Base-by-base conservation (phyloP, 768 basidiomycete species). In the Cubamyces lactineus region DNA sequence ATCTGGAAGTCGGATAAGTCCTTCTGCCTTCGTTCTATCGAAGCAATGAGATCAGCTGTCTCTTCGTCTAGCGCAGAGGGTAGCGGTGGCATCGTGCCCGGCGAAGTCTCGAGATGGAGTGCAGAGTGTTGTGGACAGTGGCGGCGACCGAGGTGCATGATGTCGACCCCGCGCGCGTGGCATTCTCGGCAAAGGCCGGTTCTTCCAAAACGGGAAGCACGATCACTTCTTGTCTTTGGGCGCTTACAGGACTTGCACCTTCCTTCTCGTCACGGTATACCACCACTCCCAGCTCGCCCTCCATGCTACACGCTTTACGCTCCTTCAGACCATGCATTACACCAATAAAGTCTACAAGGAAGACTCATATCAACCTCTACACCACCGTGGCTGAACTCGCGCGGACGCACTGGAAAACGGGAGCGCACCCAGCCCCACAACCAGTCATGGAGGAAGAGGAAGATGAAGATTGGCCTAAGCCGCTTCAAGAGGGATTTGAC, bases 1-100 rank as follows among this genome's bases (percentile, higher is more conserved):
- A 97, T 80, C 72, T 94, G 91, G 67, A 86, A 86, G 12, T 86
- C 78, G 3, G 78, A 67, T 7, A 96, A 72, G 74, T 94, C 92
- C 2, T 74, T 80, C 62, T 85, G 78, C 11, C 84, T 80, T 23
- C 91, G 78, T 47, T 82, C 77, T 5, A 86, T 72, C 2, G 78
- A 78, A 4, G 77, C 79, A 11, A 93, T 80, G 5, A 86, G 74
- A 13, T 78, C 69, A 2, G 70, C 69, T 1, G 82, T 79, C 56
- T 86, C 84, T 12, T 82, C 76, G 57, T 86, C 80, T 48, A 89
- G 76, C 6, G 76, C 78, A 34, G 70, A 71, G 3, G 86, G 86
- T 19, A 89, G 71, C 45, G 89, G 88, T 23, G 89, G 77, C 89
- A 92, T 91, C 58, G 65, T 67, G 46, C 12, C 34, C 53, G 26